Percentiles rank a stretch among this genome's conserved stretches.
phyloP scores from a whole-genome alignment of 352 stramenopile species.

The Pythium pyrilobum region DNA sequence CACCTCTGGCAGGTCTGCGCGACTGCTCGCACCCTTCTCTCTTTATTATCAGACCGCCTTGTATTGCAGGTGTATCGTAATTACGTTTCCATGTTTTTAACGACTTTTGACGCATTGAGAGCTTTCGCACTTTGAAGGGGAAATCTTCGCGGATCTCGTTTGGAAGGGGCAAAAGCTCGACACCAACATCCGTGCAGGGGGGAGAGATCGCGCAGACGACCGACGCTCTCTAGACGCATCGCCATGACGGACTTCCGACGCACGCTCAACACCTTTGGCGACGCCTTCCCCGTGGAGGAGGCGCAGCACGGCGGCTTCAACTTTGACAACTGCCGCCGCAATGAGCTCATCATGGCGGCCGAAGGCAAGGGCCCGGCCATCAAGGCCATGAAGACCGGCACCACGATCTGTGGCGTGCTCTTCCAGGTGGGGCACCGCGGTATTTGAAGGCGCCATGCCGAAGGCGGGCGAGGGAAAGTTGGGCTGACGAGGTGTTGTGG shows the following conservation, averaged over 20 bases:
- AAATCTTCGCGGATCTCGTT: slow-evolving; percentile 20
- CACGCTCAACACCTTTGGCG: slow-evolving; percentile 74
- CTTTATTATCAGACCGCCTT: not conserved
- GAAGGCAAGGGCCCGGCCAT: slow-evolving; percentile 48
- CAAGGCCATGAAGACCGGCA: slow-evolving; percentile 93
- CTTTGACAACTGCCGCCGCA: slow-evolving; percentile 93
- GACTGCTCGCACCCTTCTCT: too few species aligned
- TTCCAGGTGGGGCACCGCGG: slow-evolving; percentile 86
- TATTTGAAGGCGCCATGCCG: too few species aligned
- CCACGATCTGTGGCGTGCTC: slow-evolving; percentile 95
- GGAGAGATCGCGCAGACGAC: too few species aligned
- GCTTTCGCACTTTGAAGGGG: slow-evolving; percentile 21
- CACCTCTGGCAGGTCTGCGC: not conserved
- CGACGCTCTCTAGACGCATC: not conserved
- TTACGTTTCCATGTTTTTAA: not conserved
- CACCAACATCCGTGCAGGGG: too few species aligned
- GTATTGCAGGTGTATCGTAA: not conserved
- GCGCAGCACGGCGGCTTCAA: slow-evolving; percentile 78
- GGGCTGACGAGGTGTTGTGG: not conserved
- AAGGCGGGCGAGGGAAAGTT: not conserved
- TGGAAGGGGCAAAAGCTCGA: not conserved
- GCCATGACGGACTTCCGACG: slow-evolving; percentile 78
- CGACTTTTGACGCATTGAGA: slow-evolving; percentile 12
- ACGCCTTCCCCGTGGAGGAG: slow-evolving; percentile 54
- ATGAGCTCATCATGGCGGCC: slow-evolving; percentile 78